Percentiles rank a stretch among this genome's conserved stretches.
Evolutionary conservation across 805 yeast species (phyloP).

Genomic region (Kodamaea neixiangensis): DNA sequence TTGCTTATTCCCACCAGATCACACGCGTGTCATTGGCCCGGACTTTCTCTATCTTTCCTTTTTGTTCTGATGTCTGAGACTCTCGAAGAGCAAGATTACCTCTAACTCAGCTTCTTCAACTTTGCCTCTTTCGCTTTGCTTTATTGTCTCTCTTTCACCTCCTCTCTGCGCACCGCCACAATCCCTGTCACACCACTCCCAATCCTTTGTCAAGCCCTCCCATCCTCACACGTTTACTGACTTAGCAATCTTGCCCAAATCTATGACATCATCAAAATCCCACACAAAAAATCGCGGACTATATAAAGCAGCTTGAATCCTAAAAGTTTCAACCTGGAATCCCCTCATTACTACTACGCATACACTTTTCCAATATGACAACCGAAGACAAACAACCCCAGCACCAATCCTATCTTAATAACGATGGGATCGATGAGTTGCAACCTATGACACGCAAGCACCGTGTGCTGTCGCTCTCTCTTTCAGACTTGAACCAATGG

Average conservation of each 20-base stretch:
- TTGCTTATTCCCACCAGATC: background rate
- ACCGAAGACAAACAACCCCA: constrained; percentile 12
- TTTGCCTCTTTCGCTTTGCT: too few relatives aligned
- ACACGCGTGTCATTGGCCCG: background rate
- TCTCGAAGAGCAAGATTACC: too few relatives aligned
- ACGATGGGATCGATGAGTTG: constrained; percentile 70
- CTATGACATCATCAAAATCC: background rate
- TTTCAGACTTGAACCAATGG: constrained; percentile 70
- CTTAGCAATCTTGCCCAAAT: background rate
- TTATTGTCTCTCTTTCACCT: background rate
- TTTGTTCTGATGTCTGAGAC: background rate
- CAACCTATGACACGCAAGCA: constrained; percentile 63
- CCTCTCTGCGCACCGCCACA: background rate
- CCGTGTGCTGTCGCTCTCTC: constrained; percentile 64
- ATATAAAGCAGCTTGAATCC: background rate
- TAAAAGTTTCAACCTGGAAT: background rate
- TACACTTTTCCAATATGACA: background rate
- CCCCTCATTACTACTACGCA: background rate
- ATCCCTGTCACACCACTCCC: too few relatives aligned
- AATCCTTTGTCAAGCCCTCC: background rate
- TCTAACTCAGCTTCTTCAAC: too few relatives aligned
- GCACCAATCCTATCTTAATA: constrained; percentile 61
- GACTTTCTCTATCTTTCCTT: background rate
- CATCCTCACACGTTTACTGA: background rate
- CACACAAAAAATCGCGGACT: background rate